Base-by-base conservation (phyloP, 2,329 filamentous ascomycete genomes). In the Penicillium sp. region DNA sequence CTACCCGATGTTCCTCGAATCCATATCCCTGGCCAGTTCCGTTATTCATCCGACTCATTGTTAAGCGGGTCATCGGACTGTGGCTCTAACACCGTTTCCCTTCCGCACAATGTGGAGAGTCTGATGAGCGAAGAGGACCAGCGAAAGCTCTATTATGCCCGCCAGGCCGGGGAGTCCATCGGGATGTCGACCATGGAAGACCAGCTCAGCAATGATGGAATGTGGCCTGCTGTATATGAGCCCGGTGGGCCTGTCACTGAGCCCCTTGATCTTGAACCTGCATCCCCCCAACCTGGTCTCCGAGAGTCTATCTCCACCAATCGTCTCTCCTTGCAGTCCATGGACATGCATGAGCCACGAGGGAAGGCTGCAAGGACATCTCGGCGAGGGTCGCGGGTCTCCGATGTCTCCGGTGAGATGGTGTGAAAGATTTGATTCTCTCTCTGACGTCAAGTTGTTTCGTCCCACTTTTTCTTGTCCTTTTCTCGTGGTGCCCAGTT, bases 71-170 rank as follows among this genome's bases (percentile, higher is more conserved):
- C 88, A 3, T 83, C 79, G 3, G 82, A 81, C 22, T 88, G 86
- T 0, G 83, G 78, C 10, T 81, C 77, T 53, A 85, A 86, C 68
- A 89, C 87, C 0, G 82, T 92, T 33, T 88, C 88, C 69, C 79
- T 89, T 72, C 90, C 90, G 0, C 84, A 86, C 13, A 83, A 86
- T 45, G 87, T 93, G 53, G 90, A 93, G 70, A 90, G 85, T 70
- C 86, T 94, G 70, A 91, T 96, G 86, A 87, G 87, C 65, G 88
- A 90, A 7, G 91, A 95, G 74, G 91, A 94, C 72, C 85, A 87
- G 38, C 85, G 84, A 65, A 90, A 92, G 71, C 91, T 93, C 73
- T 85, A 88, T 70, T 85, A 91, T 70, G 88, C 89, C 1, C 90
- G 90, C 72, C 74, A 75, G 62, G 68, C 67, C 70, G 79, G 58